Evolutionary conservation across 2,329 filamentous ascomycete species (phyloP), one percentile per base, ranked within the genome.

Genomic region (Trichoderma simmonsii): DNA sequence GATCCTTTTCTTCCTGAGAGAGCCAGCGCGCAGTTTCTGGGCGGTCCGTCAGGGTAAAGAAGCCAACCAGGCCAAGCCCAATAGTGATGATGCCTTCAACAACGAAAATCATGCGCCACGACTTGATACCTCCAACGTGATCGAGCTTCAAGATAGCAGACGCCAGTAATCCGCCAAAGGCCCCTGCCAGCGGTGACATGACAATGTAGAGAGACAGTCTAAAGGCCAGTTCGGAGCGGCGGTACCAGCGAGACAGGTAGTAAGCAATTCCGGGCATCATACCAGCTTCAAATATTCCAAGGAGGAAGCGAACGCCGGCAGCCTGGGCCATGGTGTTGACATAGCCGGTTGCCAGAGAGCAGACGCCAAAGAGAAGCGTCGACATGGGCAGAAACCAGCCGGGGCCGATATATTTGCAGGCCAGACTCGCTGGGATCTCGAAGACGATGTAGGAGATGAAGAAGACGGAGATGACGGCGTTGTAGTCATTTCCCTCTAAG

Each of bases 201-300:
- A 92, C 89, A 70, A 93, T 88, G 80, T 92, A 93, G 2, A 93
- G 81, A 0, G 89, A 87, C 0, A 93, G 82, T 0, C 91, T 86
- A 78, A 92, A 92, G 0, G 89, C 86, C 6, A 93, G 82, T 79
- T 94, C 91, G 64, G 86, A 86, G 36, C 89, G 84, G n/a, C 90
- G 84, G 75, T 93, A 93, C 91, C 91, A 93, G 66, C 91, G 84
- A 1, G 88, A 90, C 24, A 93, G 81, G 76, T 93, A 93, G 80
- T 93, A 94, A 0, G 91, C 90, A 54, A 93, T 92, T 0, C 92
- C 91, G 0, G 92, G 92, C 69, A 93, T 80, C 87, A 94, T 89
- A 8, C 91, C 92, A 0, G 92, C 90, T 80, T 94, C 92, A 72
- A 93, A 93, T 12, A 91, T 80, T 11, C 89, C 89, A 0, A 93